Percentiles rank a stretch among this genome's conserved stretches.
Evolutionary conservation across 129 eudicot species (phyloP).

Genomic region (Logfia minima): DNA sequence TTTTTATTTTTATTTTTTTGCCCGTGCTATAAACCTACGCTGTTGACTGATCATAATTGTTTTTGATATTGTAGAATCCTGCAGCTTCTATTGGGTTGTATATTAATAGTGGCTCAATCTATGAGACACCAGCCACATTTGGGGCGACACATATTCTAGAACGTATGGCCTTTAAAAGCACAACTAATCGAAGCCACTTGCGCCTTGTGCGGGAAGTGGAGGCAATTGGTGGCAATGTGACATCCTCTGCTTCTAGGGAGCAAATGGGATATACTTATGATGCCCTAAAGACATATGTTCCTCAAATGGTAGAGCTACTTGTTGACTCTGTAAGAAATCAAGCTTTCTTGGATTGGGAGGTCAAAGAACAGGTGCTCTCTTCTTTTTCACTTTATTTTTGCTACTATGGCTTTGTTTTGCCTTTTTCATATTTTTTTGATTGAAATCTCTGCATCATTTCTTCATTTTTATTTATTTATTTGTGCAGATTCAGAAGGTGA

Average conservation of each 20-base stretch:
- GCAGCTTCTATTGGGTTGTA: constrained; percentile 83
- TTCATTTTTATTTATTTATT: constrained; percentile 7
- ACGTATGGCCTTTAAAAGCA: constrained; percentile 93
- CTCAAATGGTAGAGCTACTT: constrained; percentile 91
- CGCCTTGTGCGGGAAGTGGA: constrained; percentile 90
- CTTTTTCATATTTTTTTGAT: not conserved
- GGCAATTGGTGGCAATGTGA: constrained; percentile 83
- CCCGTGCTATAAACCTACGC: constrained; percentile 7
- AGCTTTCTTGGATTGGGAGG: constrained; percentile 89
- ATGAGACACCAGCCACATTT: constrained; percentile 60
- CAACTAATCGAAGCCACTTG: constrained; percentile 74
- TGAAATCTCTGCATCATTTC: not conserved
- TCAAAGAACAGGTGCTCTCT: constrained; percentile 68
- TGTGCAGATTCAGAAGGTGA: constrained; percentile 65
- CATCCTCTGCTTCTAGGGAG: constrained; percentile 79
- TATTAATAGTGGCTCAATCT: constrained; percentile 82
- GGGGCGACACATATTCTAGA: constrained; percentile 86
- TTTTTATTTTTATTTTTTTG: not conserved
- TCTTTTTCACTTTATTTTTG: not conserved
- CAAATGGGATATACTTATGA: constrained; percentile 79
- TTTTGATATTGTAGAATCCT: constrained; percentile 49
- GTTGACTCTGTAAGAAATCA: constrained; percentile 84
- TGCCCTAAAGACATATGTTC: constrained; percentile 76
- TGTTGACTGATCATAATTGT: constrained; percentile 8
- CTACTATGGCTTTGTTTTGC: not conserved